Percentiles rank a stretch among this genome's conserved stretches.
Evolutionary conservation across 164 flowering plant genomes (phyloP).

Genomic region (Saururus chinensis): DNA sequence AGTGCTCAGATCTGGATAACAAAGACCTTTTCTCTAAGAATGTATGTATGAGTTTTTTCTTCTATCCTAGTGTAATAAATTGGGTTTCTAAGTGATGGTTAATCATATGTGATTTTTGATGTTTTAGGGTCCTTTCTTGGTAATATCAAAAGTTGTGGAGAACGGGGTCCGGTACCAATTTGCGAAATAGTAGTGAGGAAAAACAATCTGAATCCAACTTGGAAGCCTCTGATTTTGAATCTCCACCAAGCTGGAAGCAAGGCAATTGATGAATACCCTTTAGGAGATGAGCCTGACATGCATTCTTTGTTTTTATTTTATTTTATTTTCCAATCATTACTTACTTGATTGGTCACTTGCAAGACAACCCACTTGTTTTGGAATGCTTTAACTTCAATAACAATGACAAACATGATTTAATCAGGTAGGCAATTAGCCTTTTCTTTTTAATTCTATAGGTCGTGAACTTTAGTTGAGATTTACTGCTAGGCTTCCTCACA

Average conservation of each 20-base stretch:
- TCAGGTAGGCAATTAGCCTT: too few relatives aligned
- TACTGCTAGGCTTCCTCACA: background rate
- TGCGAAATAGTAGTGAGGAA: conserved; percentile 79
- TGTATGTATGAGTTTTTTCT: conserved; percentile 31
- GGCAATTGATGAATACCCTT: conserved; percentile 21
- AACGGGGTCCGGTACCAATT: conserved; percentile 57
- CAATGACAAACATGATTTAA: conserved; percentile 62
- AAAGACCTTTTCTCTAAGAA: conserved; percentile 76
- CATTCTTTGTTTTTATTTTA: background rate
- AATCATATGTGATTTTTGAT: too few relatives aligned
- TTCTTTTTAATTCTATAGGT: too few relatives aligned
- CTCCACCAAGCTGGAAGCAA: conserved; percentile 75
- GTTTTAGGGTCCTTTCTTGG: conserved; percentile 73
- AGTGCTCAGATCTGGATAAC: conserved; percentile 57
- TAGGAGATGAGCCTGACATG: too few relatives aligned
- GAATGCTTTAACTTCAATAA: conserved; percentile 88
- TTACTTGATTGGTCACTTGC: conserved; percentile 15
- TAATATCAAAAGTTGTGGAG: conserved; percentile 69
- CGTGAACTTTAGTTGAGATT: too few relatives aligned
- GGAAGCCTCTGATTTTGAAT: conserved; percentile 59
- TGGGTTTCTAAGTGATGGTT: too few relatives aligned
- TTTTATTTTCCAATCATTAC: background rate
- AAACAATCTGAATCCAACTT: conserved; percentile 62
- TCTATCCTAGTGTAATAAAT: background rate
- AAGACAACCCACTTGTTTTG: conserved; percentile 74